These are phyloP conservation scores for Scleroderma bovista DNA, from an alignment of 768 basidiomycete species.

Conservation along the genomic window DNA sequence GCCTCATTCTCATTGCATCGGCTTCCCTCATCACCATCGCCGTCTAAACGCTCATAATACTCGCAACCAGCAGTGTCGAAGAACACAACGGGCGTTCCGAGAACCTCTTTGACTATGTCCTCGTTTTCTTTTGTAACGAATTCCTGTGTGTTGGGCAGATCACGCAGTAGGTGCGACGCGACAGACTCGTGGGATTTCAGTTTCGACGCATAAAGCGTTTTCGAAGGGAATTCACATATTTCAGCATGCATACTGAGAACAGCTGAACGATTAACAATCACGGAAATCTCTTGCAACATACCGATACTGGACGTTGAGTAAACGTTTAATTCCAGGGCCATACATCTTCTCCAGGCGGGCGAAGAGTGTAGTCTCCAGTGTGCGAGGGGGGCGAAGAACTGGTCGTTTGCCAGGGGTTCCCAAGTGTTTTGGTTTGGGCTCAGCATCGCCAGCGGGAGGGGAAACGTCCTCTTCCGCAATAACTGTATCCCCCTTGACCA, in stretches of 20 bases:
- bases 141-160: slow-evolving; percentile 51
- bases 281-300: slow-evolving; percentile 22
- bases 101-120: slow-evolving; percentile 65
- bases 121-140: slow-evolving; percentile 36
- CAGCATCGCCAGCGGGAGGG: background rate
- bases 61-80: slow-evolving; percentile 94
- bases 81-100: slow-evolving; percentile 81
- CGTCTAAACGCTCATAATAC: slow-evolving; percentile 81
- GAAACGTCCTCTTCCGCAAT: slow-evolving; percentile 14
- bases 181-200: slow-evolving; percentile 71
- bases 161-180: slow-evolving; percentile 62
- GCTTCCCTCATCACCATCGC: slow-evolving; percentile 82
- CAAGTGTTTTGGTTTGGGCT: background rate
- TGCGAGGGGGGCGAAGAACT: slow-evolving; percentile 52
- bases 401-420: slow-evolving; percentile 9
- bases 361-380: slow-evolving; percentile 87
- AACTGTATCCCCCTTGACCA: slow-evolving; percentile 14
- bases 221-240: slow-evolving; percentile 84
- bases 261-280: background rate
- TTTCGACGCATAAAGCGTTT: slow-evolving; percentile 68
- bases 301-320: slow-evolving; percentile 91
- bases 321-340: slow-evolving; percentile 72
- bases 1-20: slow-evolving; percentile 95
- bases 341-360: slow-evolving; percentile 89
- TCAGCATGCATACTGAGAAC: slow-evolving; percentile 71